Percentiles rank a stretch among this genome's conserved stretches.
Conservation (phyloP, 345 rosid genomes). For the Eucalyptus cladocalyx region DNA sequence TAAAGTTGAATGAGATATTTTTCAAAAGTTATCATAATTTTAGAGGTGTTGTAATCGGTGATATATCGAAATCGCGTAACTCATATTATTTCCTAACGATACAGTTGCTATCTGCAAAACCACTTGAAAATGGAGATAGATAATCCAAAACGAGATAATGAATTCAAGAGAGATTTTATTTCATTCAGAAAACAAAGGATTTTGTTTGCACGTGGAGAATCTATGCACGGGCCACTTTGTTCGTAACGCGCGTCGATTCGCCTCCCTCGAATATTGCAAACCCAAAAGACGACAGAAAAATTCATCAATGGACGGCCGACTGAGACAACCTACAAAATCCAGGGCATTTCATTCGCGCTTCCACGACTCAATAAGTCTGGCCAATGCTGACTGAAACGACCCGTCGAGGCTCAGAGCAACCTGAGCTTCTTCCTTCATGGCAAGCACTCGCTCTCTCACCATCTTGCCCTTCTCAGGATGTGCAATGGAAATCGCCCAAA, state of each 20-base stretch:
- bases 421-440: conserved; percentile 1
- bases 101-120: neutral
- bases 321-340: too few species aligned
- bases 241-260: neutral
- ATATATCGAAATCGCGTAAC: too few species aligned
- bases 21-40: neutral
- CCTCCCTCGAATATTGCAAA: neutral
- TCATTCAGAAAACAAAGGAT: neutral
- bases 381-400: conserved; percentile 15
- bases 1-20: neutral
- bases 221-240: neutral
- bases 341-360: neutral
- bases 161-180: neutral
- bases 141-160: neutral
- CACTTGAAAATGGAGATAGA: neutral
- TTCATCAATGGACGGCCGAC: neutral
- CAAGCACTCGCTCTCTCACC: neutral
- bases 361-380: conserved; percentile 1
- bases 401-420: conserved; percentile 22
- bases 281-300: neutral
- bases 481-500: too few species aligned
- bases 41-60: too few species aligned
- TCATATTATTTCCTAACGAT: too few species aligned
- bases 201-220: neutral
- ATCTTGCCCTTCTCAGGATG: neutral